Conservation (phyloP, 805 yeast genomes). For the Ogataea glucozyma region DNA sequence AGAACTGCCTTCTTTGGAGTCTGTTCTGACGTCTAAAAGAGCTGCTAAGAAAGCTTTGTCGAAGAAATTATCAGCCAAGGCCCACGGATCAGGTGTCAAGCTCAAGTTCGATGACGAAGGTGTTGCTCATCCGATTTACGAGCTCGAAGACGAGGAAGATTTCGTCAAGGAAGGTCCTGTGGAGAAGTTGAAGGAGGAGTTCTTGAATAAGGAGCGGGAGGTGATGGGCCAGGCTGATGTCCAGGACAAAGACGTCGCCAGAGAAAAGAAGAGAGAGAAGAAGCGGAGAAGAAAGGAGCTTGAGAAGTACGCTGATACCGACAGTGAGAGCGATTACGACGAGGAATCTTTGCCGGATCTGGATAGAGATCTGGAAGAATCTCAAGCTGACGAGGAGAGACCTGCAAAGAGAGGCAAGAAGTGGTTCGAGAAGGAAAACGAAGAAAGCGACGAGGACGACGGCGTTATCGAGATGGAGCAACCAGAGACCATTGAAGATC, state of each 20-base stretch:
- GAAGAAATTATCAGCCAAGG: conserved; percentile 67
- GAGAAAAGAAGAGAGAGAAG: conserved; percentile 79
- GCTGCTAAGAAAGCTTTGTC: conserved; percentile 83
- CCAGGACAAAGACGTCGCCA: conserved; percentile 76
- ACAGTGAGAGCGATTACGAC: conserved; percentile 31
- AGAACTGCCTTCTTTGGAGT: conserved; percentile 59
- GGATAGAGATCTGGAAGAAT: conserved; percentile 33
- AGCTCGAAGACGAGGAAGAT: conserved; percentile 85
- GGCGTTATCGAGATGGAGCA: conserved; percentile 72
- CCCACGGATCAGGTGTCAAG: conserved; percentile 72
- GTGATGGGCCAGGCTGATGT: conserved; percentile 72
- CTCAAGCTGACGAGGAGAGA: conserved; percentile 36
- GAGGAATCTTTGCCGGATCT: conserved; percentile 21
- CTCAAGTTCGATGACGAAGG: conserved; percentile 94
- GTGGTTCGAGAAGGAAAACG: conserved; percentile 48
- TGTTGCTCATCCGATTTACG: conserved; percentile 85
- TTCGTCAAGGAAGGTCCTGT: conserved; percentile 72
- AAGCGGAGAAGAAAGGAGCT: conserved; percentile 84
- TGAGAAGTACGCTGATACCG: conserved; percentile 54
- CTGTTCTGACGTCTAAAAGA: conserved; percentile 75
- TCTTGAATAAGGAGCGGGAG: conserved; percentile 63
- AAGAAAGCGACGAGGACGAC: conserved; percentile 23
- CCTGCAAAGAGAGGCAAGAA: conserved; percentile 41
- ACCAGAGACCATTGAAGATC: conserved; percentile 89
- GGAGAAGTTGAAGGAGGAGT: conserved; percentile 62